Evolutionary conservation across 192 early-diverging fungal species (phyloP).

Genomic region (Cetraspora pellucida): DNA sequence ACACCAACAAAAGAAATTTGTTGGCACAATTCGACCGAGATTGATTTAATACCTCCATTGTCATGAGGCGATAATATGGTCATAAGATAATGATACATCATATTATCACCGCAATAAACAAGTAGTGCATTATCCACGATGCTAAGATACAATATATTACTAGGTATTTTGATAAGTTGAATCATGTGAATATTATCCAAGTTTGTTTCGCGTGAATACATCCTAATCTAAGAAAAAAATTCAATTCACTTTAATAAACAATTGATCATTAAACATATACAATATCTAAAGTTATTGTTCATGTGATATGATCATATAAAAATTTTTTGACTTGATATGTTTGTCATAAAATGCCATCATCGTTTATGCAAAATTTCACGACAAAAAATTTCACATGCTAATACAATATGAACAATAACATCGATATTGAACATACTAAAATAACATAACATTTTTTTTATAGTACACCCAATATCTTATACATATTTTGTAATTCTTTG

Average conservation of each 20-base stretch:
- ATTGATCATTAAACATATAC: not conserved
- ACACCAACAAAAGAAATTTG: constrained; percentile 60
- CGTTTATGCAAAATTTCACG: too few relatives aligned
- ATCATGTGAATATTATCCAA: constrained; percentile 68
- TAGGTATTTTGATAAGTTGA: constrained; percentile 24
- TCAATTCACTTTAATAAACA: not conserved
- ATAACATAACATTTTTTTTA: too few relatives aligned
- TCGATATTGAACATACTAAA: too few relatives aligned
- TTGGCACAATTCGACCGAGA: constrained; percentile 46
- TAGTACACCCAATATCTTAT: too few relatives aligned
- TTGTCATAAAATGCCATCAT: too few relatives aligned
- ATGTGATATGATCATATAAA: too few relatives aligned
- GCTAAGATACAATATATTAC: constrained; percentile 27
- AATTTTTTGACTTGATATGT: too few relatives aligned
- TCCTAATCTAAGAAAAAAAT: constrained; percentile 54
- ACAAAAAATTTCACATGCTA: too few relatives aligned
- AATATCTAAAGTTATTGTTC: not conserved
- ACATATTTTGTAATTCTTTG: too few relatives aligned
- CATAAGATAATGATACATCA: constrained; percentile 44
- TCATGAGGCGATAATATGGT: constrained; percentile 1
- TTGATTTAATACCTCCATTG: constrained; percentile 12
- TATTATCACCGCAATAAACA: constrained; percentile 48
- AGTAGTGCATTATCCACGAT: constrained; percentile 31
- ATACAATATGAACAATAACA: too few relatives aligned
- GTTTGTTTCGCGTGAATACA: constrained; percentile 75